Conservation (phyloP, 495 filamentous ascomycete species). For the Bryoglossum gracile region DNA sequence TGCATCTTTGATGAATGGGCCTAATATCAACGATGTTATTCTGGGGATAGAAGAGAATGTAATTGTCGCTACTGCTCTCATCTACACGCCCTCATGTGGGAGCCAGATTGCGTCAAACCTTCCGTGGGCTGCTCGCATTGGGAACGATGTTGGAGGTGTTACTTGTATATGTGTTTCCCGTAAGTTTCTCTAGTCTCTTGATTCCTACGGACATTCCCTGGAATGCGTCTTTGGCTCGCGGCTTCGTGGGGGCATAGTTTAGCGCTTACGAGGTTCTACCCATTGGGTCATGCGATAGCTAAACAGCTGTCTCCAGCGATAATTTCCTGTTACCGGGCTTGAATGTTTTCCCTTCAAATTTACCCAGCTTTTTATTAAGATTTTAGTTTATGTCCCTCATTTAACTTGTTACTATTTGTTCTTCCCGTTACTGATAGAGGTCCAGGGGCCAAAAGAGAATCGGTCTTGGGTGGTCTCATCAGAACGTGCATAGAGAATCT, state of each 20-base stretch:
- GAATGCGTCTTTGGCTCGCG: not conserved
- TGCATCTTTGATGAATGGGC: slow-evolving; percentile 36
- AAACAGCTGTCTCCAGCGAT: too few relatives aligned
- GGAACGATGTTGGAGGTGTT: slow-evolving; percentile 49
- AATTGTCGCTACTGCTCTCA: slow-evolving; percentile 49
- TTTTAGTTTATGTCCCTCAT: too few relatives aligned
- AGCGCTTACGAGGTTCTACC: not conserved
- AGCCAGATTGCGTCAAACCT: slow-evolving; percentile 48
- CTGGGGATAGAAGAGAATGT: slow-evolving; percentile 35
- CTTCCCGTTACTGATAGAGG: not conserved
- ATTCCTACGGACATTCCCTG: too few relatives aligned
- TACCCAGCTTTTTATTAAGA: too few relatives aligned
- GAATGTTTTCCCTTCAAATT: too few relatives aligned
- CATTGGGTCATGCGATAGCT: too few relatives aligned
- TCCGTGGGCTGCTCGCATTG: slow-evolving; percentile 51
- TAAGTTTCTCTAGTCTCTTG: slow-evolving; percentile 23
- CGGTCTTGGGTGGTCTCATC: slow-evolving; percentile 12
- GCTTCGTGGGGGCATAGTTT: slow-evolving; percentile 1
- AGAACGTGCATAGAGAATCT: slow-evolving; percentile 27
- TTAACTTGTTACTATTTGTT: slow-evolving; percentile 16
- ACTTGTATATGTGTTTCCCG: slow-evolving; percentile 54
- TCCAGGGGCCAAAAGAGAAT: slow-evolving; percentile 6
- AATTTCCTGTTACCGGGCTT: too few relatives aligned
- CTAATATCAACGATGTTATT: slow-evolving; percentile 43
- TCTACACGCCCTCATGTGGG: slow-evolving; percentile 44